Conservation (phyloP, 176 grass and related monocot species). For the Lolium rigidum region DNA sequence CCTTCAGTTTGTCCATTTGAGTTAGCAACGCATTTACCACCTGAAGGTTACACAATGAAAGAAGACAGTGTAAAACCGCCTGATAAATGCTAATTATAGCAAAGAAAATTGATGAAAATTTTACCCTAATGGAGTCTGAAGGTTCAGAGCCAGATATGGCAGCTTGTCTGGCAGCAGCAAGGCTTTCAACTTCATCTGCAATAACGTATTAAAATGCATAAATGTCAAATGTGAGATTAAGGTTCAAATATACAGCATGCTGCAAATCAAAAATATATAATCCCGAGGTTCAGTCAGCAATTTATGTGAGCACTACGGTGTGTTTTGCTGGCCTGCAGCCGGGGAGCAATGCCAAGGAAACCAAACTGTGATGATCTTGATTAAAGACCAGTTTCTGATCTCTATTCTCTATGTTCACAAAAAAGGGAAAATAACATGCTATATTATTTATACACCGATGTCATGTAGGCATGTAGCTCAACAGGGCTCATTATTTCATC, state of each 20-base stretch:
- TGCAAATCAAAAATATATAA: constrained; percentile 22
- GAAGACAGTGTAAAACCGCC: constrained; percentile 24
- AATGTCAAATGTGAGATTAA: constrained; percentile 41
- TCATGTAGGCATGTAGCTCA: constrained; percentile 24
- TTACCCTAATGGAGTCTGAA: constrained; percentile 99
- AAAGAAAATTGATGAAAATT: constrained; percentile 28
- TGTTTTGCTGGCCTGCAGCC: constrained; percentile 23
- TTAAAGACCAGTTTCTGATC: background rate
- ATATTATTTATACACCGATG: constrained; percentile 7
- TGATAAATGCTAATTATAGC: constrained; percentile 21
- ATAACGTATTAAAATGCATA: constrained; percentile 34
- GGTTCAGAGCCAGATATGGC: constrained; percentile 99
- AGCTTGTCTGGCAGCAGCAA: constrained; percentile 98
- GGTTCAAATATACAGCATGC: constrained; percentile 27
- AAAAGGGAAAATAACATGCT: background rate
- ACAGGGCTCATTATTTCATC: constrained; percentile 3
- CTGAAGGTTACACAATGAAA: constrained; percentile 57
- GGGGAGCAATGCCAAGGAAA: background rate
- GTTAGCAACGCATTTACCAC: constrained; percentile 98
- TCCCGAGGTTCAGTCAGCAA: constrained; percentile 29
- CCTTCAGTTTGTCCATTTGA: constrained; percentile 99
- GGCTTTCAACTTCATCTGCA: constrained; percentile 99
- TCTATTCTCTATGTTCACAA: constrained; percentile 17
- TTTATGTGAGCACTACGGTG: constrained; percentile 18
- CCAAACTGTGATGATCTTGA: background rate